Evolutionary conservation across 2,329 filamentous ascomycete species (phyloP), one percentile per base, ranked within the genome.

Genomic region (Pseudodiploospora longispora): DNA sequence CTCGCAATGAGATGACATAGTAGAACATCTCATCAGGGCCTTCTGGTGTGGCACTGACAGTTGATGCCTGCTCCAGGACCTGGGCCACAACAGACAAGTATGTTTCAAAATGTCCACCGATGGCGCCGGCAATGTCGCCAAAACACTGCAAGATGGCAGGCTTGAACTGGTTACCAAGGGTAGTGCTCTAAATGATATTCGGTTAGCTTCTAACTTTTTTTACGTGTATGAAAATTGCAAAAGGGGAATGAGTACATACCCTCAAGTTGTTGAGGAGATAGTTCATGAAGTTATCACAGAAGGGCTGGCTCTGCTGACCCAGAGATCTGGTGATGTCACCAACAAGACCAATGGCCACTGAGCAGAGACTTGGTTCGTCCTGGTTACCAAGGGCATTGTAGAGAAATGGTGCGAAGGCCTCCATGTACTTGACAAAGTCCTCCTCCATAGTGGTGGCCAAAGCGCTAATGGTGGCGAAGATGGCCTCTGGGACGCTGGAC

Each of bases 251-350:
- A 27, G 6, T 35, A 74, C 76, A 61, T 65, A 87, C 84, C 65
- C 87, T 81, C 36, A 98, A 72, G 67, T 95, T 94, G 72, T 88
- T 90, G 50, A 98, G 78, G 47, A 98, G 75, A 62, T 93, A 86
- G 75, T 98, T 98, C 93, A 98, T 98, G 66, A 97, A 96, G 53
- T 83, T 80, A 59, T 98, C 93, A 67, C 93, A 98, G 74, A 85
- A 97, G 46, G 91, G 93, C 68, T 95, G 87, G 59, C 91, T 87
- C 64, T 85, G 86, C 61, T 89, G 83, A 62, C 89, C 87, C 61
- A 97, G 75, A 10, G 91, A 93, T 56, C 93, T 84, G 42, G 89
- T 91, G 57, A 98, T 93, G 62, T 98, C 93, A 64, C 91, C 95
- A 55, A 97, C 91, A 45, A 98, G 78, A 56, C 93, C 93, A 64